Base-by-base conservation (phyloP, 768 basidiomycete species). In the Russula sp. region DNA sequence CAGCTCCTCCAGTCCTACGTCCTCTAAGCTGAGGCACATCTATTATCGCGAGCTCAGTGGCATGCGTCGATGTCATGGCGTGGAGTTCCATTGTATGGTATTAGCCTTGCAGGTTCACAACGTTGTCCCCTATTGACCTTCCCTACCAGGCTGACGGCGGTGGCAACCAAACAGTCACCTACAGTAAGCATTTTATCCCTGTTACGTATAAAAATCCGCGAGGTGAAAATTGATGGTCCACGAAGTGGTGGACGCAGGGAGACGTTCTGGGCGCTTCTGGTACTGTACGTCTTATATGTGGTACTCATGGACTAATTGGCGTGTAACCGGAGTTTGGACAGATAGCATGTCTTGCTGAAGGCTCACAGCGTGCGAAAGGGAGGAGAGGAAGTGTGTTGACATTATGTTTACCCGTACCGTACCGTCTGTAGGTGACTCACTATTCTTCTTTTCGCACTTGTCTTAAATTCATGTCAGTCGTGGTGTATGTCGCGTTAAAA, bases 161-260 rank as follows among this genome's bases (percentile, higher is more conserved):
- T 11, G 81, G 80, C 22, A 83, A 83, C 6, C 70, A 76, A 32
- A 68, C 73, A 62, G 83, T 70, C 2, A 77, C 76, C 1, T 84
- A 80, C 68, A 74, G 80, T 82, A 66, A 64, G 77, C 71, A 31
- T 45, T 40, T 22, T 20, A 20, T 4, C 35, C 32, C 20, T 22
- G 18, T 42, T 32, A 10, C 13, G 18, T 44, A 47, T 37, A 8
- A 37, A 13, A n/a, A 2, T 14, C 22, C 27, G 48, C 11, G 44
- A 57, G 35, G 55, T 68, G 52, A 16, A 45, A 45, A 52, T 63
- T 74, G 85, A 39, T 86, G 84, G 84, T 81, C 79, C 18, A 83
- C 82, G 18, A 75, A 80, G 70, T 86, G 84, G 84, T 85, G 84
- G 84, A 84, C 84, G 6, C 73, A 82, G 66, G 79, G 75, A 31